Evolutionary conservation across 1,139 yeast genomes (phyloP).

Genomic region (Yamadazyma kanchanaburiensis): DNA sequence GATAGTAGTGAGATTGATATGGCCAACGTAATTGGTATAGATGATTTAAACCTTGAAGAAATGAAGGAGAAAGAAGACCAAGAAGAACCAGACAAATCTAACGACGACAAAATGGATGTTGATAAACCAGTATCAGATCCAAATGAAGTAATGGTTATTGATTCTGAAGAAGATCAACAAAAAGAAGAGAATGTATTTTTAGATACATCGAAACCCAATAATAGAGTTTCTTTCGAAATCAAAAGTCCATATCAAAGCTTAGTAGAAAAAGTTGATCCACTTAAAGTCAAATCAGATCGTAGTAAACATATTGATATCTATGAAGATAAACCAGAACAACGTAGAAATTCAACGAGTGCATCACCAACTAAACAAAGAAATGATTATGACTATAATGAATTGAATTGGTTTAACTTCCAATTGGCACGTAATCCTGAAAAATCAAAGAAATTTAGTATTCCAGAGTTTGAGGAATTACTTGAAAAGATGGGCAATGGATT

Average conservation of each 20-base stretch:
- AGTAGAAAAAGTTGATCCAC: slow-evolving; percentile 43
- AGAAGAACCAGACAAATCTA: no score
- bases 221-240: slow-evolving; percentile 1
- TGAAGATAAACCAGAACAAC: slow-evolving; percentile 22
- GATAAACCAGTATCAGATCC: background rate
- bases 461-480: slow-evolving; percentile 14
- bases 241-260: slow-evolving; percentile 26
- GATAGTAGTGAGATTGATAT: slow-evolving; percentile 4
- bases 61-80: no score
- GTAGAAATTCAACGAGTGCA: slow-evolving; percentile 13
- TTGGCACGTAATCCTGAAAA: slow-evolving; percentile 23
- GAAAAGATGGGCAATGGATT: slow-evolving; percentile 6
- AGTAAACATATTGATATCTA: slow-evolving; percentile 36
- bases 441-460: slow-evolving; percentile 5
- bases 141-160: background rate
- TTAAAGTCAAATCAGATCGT: slow-evolving; percentile 30
- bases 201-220: background rate
- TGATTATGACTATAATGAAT: slow-evolving; percentile 30
- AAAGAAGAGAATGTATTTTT: slow-evolving; percentile 6
- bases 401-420: slow-evolving; percentile 42
- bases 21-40: slow-evolving; percentile 4
- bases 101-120: no score
- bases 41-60: slow-evolving; percentile 3
- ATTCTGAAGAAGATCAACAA: background rate
- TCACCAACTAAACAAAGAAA: slow-evolving; percentile 17